phyloP scores from a whole-genome alignment of 306 rosid genomes.

The Cajanus cajan region DNA sequence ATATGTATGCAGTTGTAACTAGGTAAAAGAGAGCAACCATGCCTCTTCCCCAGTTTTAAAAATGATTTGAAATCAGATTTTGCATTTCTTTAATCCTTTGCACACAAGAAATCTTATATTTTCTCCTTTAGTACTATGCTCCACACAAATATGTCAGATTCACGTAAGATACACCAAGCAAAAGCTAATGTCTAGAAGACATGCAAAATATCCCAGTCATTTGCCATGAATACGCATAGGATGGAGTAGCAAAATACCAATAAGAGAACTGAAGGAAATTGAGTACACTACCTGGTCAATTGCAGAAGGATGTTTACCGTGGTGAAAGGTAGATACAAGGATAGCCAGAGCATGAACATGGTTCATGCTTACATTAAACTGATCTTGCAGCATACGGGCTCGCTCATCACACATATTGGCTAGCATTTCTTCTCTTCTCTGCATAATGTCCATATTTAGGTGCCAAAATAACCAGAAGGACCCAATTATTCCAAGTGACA shows the following conservation, averaged over 20 bases:
- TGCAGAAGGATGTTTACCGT: conserved; percentile 82
- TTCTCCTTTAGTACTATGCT: not conserved
- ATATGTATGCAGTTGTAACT: not conserved
- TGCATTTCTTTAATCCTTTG: not conserved
- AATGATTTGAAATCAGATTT: not conserved
- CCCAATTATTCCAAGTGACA: conserved; percentile 46
- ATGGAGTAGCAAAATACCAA: not conserved
- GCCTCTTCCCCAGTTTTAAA: not conserved
- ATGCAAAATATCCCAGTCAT: not conserved
- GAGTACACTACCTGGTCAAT: conserved; percentile 72
- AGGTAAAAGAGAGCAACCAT: not conserved
- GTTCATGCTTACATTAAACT: conserved; percentile 91
- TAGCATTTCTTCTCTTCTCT: conserved; percentile 77
- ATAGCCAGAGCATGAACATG: conserved; percentile 94
- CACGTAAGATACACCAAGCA: not conserved
- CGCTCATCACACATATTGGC: conserved; percentile 96
- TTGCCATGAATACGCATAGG: not conserved
- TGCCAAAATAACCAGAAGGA: conserved; percentile 72
- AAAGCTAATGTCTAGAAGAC: not conserved
- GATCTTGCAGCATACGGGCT: conserved; percentile 97
- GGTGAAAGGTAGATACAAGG: conserved; percentile 96
- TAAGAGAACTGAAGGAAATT: not conserved
- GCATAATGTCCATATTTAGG: conserved; percentile 44
- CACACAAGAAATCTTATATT: not conserved
- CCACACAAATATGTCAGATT: not conserved